These are phyloP conservation scores for Cryptococcus amylolentus DNA, from an alignment of 1,284 basidiomycete genomes.

Conservation along the genomic window DNA sequence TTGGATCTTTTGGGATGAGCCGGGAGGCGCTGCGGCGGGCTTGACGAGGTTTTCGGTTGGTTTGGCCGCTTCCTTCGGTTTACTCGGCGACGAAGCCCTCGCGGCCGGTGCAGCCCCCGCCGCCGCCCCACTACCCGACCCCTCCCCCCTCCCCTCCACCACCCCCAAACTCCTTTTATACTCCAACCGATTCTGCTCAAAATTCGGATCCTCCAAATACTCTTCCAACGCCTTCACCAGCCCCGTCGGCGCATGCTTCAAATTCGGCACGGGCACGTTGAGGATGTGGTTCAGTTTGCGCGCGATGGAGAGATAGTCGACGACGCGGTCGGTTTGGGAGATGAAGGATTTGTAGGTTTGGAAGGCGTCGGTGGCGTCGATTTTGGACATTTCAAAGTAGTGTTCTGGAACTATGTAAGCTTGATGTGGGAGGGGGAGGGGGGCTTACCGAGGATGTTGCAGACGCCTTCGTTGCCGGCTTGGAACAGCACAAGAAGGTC, in stretches of 20 bases:
- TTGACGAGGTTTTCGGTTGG: background rate
- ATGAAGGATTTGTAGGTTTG: slow-evolving; percentile 92
- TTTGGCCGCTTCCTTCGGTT: too few relatives aligned
- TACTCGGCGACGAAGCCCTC: too few relatives aligned
- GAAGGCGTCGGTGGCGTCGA: slow-evolving; percentile 82
- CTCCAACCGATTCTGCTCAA: slow-evolving; percentile 88
- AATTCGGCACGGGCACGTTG: slow-evolving; percentile 87
- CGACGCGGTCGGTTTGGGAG: slow-evolving; percentile 87
- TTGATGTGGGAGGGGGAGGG: too few relatives aligned
- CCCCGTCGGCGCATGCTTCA: slow-evolving; percentile 93
- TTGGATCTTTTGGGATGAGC: slow-evolving; percentile 53
- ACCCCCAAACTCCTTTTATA: slow-evolving; percentile 83
- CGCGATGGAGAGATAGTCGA: slow-evolving; percentile 90
- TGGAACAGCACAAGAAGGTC: slow-evolving; percentile 94
- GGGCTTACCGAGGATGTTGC: slow-evolving; percentile 79
- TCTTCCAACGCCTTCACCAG: slow-evolving; percentile 90
- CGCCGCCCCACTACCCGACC: slow-evolving; percentile 10
- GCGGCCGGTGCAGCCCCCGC: too few relatives aligned
- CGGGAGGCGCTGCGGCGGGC: slow-evolving; percentile 24
- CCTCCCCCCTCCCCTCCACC: slow-evolving; percentile 55
- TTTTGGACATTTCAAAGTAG: slow-evolving; percentile 97
- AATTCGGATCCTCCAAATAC: slow-evolving; percentile 92
- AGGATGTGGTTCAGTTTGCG: slow-evolving; percentile 87
- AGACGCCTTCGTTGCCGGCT: slow-evolving; percentile 95
- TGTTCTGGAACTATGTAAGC: slow-evolving; percentile 61